phyloP scores from a whole-genome alignment of 1,139 yeast species.

The Debaryomycetaceae sp. region DNA sequence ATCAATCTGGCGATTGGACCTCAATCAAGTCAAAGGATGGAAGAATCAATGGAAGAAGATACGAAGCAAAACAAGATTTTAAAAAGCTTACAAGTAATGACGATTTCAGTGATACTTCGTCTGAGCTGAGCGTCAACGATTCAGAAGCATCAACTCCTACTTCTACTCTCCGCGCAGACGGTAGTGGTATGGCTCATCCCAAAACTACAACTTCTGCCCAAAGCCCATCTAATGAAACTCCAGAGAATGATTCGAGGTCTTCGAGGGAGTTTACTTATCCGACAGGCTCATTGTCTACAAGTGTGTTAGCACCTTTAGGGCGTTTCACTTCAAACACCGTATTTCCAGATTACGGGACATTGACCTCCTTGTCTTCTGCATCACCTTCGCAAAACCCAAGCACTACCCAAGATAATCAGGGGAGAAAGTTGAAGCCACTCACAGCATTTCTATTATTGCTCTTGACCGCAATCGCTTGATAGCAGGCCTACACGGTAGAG shows the following conservation, averaged over 20 bases:
- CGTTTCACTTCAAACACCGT: background rate
- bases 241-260: background rate
- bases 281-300: background rate
- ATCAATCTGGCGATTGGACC: slow-evolving; percentile 61
- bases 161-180: background rate
- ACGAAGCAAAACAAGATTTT: slow-evolving; percentile 49
- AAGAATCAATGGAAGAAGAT: slow-evolving; percentile 56
- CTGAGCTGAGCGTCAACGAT: slow-evolving; percentile 1
- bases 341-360: background rate
- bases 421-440: background rate
- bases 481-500: no score
- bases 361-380: background rate
- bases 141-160: background rate
- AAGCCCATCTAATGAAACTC: background rate
- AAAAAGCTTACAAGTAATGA: slow-evolving; percentile 22
- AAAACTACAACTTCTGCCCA: slow-evolving; percentile 3
- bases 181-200: background rate
- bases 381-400: background rate
- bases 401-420: background rate
- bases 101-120: slow-evolving; percentile 14
- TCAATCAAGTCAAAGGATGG: slow-evolving; percentile 69
- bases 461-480: background rate
- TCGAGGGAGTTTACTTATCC: background rate
- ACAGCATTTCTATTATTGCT: background rate
- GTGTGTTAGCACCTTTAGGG: background rate